Base-by-base conservation (phyloP, 305 asterid species). In the Fraxinus dipetala region DNA sequence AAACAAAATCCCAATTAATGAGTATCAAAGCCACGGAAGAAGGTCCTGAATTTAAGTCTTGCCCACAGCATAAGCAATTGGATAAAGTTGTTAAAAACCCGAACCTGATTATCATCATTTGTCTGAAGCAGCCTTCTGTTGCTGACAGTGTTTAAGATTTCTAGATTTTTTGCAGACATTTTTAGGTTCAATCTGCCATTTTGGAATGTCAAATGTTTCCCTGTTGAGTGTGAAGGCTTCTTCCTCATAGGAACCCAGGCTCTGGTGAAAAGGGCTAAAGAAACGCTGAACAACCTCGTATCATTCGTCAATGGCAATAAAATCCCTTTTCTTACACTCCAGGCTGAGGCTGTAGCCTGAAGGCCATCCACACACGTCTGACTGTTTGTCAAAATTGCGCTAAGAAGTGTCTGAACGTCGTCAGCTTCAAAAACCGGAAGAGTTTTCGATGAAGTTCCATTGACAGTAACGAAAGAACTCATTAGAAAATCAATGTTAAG, bases 351-450 rank as follows among this genome's bases (percentile, higher is more conserved):
- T 0, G 94, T 84, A 0, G 79, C 85, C 13, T 84, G 92, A 32
- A 95, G 83, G 2, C 97, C 92, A 10, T 92, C 95, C 20, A 87
- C 61, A 83, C 98, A 95, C 0, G 98, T 95, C 38, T 93, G 89
- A 0, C 89, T 82, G 84, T 95, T 93, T 2, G 97, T 93, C n/a
- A 95, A 73, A 35, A 83, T 85, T 5, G 95, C 98, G 40, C 98
- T 95, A 1, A 95, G 96, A 59, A 87, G 80, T 0, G 98, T 89
- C 26, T 90, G 91, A 0, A 89, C 56, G 10, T 91, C 91, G 48
- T 93, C 94, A 4, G 94, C 93, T 45, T 87, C 38, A 2, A 48
- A 75, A 0, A 72, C 31, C 0, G 90, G 51, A 32, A 95, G 92
- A 0, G 63, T 77, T 32, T 78, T 77, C 36, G 36, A 4, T 2